Base-by-base conservation (phyloP, 208 protist genomes). In the Leishmania lainsoni region DNA sequence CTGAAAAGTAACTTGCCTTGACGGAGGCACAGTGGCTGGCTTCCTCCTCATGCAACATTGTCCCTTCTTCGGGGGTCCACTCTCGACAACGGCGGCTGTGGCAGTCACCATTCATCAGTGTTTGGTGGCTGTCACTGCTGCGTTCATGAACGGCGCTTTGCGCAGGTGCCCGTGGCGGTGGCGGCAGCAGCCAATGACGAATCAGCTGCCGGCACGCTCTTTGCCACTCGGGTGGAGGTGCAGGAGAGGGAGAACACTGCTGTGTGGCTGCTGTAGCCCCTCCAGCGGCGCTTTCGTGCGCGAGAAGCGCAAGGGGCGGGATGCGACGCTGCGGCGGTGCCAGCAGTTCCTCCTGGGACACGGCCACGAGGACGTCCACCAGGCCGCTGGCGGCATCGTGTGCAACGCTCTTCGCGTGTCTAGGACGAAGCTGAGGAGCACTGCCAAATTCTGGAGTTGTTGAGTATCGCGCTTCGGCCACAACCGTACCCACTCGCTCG, bases 171-270 rank as follows among this genome's bases (percentile, higher is more conserved):
- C 54, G 59, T 58, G 59, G 9, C 74, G 48, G 56, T 14, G 70
- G 52, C n/a, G 42, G 56, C 78, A 70, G 52, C 78, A 39, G 35
- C 35, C 78, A 81, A 14, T 42, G 52, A 0, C 45, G 70, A n/a
- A 65, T 45, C 42, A 81, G 70, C n/a, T n/a, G 54, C 54, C 42
- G 78, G 32, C 78, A 81, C 48, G 48, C 58, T 32, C 26, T 45
- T 5, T 51, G 54, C 78, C 78, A 81, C n/a, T 76, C 58, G 16
- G 39, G 29, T 49, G 48, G 17, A 45, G 10, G 66, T 17, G 61
- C n/a, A 9, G 56, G 39, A 69, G 32, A 59, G 54, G 12, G 32
- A 16, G 8, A 35, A 14, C 45, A 52, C 26, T 32, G 22, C 35
- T 0, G 32, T n/a, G 51, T 51, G 20, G n/a, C 56, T 26, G 56